phyloP scores from a whole-genome alignment of 2,329 filamentous ascomycete species.

The Claviceps pusilla region DNA sequence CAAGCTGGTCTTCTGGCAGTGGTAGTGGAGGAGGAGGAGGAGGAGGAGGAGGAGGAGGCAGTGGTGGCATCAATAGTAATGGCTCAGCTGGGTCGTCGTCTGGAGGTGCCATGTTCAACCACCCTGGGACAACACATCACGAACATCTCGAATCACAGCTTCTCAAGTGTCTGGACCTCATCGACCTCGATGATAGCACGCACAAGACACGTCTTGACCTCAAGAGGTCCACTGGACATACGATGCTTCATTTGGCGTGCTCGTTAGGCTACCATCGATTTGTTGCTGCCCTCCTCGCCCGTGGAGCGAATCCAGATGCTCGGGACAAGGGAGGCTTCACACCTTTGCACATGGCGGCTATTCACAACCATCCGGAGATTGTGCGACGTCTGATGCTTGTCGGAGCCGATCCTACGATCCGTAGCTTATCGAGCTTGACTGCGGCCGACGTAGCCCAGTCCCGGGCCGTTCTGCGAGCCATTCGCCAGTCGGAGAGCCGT shows the following conservation, averaged over 20 bases:
- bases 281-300: conserved; percentile 59
- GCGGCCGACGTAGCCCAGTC: conserved; percentile 57
- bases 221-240: conserved; percentile 52
- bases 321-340: conserved; percentile 70
- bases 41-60: background rate
- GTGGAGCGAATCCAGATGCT: conserved; percentile 62
- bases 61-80: conserved; percentile 8
- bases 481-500: conserved; percentile 46
- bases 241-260: conserved; percentile 66
- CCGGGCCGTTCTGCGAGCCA: conserved; percentile 45
- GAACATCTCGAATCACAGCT: conserved; percentile 51
- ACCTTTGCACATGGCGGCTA: conserved; percentile 64
- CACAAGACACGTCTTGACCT: conserved; percentile 54
- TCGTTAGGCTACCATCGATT: conserved; percentile 62
- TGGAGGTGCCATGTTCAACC: conserved; percentile 29
- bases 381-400: conserved; percentile 58
- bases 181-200: conserved; percentile 62
- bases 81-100: conserved; percentile 23
- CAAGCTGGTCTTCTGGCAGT: conserved; percentile 29
- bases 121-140: conserved; percentile 19
- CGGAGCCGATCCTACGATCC: conserved; percentile 56
- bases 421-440: conserved; percentile 55
- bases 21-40: background rate
- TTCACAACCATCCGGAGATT: conserved; percentile 62
- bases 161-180: conserved; percentile 59